Evolutionary conservation across 2,329 filamentous ascomycete genomes (phyloP).

Genomic region (Epicoccum sorghinum): DNA sequence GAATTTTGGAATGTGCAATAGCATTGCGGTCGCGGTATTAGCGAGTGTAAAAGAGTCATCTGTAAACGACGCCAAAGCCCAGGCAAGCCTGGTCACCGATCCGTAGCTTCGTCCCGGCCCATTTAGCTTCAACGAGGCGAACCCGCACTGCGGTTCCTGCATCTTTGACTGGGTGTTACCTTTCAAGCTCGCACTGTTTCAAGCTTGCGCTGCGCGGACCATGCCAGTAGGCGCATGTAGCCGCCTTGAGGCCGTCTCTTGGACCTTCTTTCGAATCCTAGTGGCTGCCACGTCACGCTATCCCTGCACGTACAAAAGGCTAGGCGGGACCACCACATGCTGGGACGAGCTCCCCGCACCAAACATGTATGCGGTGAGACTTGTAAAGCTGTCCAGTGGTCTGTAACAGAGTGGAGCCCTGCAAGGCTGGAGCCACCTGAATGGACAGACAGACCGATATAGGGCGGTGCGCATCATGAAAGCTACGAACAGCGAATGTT

Average conservation of each 20-base stretch:
- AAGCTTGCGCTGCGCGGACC: constrained; percentile 27
- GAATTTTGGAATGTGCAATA: constrained; percentile 20
- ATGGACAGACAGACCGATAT: constrained; percentile 6
- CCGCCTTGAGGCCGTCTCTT: constrained; percentile 36
- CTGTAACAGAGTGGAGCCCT: constrained; percentile 18
- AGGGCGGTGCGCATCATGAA: constrained; percentile 1
- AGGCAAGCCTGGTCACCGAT: constrained; percentile 37
- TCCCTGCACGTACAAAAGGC: constrained; percentile 20
- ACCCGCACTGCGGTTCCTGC: constrained; percentile 35
- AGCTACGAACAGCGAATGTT: constrained; percentile 14
- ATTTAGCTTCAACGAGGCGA: constrained; percentile 14
- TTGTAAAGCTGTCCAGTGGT: constrained; percentile 18
- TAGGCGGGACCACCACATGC: constrained; percentile 24
- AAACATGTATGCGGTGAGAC: constrained; percentile 15
- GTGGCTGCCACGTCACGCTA: constrained; percentile 26
- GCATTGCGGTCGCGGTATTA: constrained; percentile 26
- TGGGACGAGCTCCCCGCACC: constrained; percentile 28
- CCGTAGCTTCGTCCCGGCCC: constrained; percentile 31
- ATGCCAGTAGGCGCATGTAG: constrained; percentile 31
- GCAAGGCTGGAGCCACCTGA: constrained; percentile 16
- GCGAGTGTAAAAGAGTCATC: constrained; percentile 35
- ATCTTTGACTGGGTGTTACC: constrained; percentile 40
- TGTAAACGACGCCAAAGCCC: constrained; percentile 24
- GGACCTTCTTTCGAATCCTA: constrained; percentile 26
- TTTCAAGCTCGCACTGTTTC: constrained; percentile 31